Conservation (phyloP, 2,329 filamentous ascomycete genomes). For the Claviceps digitariae region DNA sequence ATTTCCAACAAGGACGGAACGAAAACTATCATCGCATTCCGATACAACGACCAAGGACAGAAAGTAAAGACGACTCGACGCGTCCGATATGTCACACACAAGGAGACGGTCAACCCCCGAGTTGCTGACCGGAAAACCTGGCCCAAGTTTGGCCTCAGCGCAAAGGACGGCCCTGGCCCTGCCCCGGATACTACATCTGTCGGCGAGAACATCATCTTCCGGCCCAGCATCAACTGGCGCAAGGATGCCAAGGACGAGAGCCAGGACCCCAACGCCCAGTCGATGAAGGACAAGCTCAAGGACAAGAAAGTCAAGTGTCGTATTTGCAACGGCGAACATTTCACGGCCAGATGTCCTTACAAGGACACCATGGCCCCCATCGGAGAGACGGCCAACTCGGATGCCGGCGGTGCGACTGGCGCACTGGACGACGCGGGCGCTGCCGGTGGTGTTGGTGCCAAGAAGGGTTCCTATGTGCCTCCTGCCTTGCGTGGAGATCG, state of each 20-base stretch:
- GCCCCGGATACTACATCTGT: constrained; percentile 82
- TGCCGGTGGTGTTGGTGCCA: constrained; percentile 41
- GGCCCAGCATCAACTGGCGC: constrained; percentile 87
- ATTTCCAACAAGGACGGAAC: constrained; percentile 97
- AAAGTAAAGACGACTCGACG: constrained; percentile 96
- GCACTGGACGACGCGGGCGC: constrained; percentile 33
- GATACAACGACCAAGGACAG: constrained; percentile 82
- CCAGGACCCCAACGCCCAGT: constrained; percentile 58
- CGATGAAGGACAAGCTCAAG: constrained; percentile 73
- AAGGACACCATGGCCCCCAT: constrained; percentile 98
- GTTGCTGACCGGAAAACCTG: constrained; percentile 90
- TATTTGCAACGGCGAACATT: constrained; percentile 98
- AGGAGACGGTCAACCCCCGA: constrained; percentile 88
- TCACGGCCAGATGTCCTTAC: constrained; percentile 97
- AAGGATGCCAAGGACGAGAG: constrained; percentile 72
- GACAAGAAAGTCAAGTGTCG: constrained; percentile 99
- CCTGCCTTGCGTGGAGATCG: constrained; percentile 72
- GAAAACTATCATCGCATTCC: constrained; percentile 85
- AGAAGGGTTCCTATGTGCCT: constrained; percentile 81
- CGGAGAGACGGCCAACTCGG: constrained; percentile 42
- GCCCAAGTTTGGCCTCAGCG: constrained; percentile 84
- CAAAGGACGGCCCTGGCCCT: constrained; percentile 71
- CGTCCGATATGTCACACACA: constrained; percentile 82
- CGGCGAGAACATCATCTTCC: constrained; percentile 97
- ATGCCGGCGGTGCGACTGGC: constrained; percentile 35